Percentiles rank a stretch among this genome's conserved stretches.
Evolutionary conservation across 169 alveolate species (phyloP).

Genomic region (Plasmodium reichenowi): DNA sequence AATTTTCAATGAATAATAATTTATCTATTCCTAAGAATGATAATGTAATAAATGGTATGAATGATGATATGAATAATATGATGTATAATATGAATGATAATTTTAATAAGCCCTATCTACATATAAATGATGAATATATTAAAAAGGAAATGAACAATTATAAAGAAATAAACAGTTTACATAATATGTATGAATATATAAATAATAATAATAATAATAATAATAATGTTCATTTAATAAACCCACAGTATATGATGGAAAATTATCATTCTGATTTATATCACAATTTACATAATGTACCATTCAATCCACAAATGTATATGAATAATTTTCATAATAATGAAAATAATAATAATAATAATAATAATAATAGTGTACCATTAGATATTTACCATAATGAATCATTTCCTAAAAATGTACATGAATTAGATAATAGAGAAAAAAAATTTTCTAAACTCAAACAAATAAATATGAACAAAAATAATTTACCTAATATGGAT

Average conservation of each 20-base stretch:
- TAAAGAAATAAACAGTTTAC: conserved; percentile 21
- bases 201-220: background rate
- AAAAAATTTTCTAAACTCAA: conserved; percentile 27
- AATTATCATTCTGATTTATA: conserved; percentile 15
- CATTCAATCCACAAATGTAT: conserved; percentile 1
- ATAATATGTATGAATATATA: conserved; percentile 29
- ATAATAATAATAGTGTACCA: conserved; percentile 14
- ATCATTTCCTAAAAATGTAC: conserved; percentile 3
- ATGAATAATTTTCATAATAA: background rate
- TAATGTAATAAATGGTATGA: conserved; percentile 4
- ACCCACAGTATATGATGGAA: conserved; percentile 24
- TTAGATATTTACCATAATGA: no score
- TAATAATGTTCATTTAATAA: background rate
- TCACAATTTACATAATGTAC: conserved; percentile 21
- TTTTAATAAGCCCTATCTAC: conserved; percentile 26
- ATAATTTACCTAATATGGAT: conserved; percentile 11
- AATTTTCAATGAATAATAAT: conserved; percentile 16
- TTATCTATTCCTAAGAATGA: conserved; percentile 8
- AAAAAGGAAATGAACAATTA: conserved; percentile 11
- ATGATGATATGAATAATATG: conserved; percentile 12
- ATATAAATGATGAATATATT: conserved; percentile 7
- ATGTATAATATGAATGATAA: conserved; percentile 17
- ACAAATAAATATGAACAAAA: background rate
- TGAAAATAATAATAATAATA: conserved; percentile 16
- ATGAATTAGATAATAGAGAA: conserved; percentile 5